Percentiles rank a stretch among this genome's conserved stretches.
Evolutionary conservation across 1,284 basidiomycete genomes (phyloP).

Genomic region (Papiliotrema laurentii): DNA sequence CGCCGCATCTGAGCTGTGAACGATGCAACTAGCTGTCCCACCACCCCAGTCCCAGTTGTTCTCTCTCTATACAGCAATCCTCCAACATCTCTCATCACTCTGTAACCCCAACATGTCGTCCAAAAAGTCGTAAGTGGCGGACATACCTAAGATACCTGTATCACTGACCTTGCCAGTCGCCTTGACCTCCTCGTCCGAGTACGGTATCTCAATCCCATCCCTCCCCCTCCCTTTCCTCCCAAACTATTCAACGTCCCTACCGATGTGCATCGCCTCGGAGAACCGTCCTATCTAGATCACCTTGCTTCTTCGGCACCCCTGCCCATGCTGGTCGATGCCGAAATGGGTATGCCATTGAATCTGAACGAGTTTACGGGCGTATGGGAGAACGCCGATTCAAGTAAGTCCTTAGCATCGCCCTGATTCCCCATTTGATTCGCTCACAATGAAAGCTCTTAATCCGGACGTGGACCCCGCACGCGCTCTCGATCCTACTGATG

Average conservation of each 20-base stretch:
- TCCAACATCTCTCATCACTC: not conserved
- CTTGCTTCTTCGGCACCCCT: conserved; percentile 73
- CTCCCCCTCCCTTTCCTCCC: conserved; percentile 88
- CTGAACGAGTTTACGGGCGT: conserved; percentile 72
- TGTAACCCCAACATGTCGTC: conserved; percentile 15
- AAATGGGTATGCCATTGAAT: conserved; percentile 90
- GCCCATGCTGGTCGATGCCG: conserved; percentile 90
- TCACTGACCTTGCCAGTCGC: conserved; percentile 6
- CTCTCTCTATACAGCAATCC: too few species aligned
- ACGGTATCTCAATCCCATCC: conserved; percentile 86
- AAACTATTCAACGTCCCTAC: conserved; percentile 86
- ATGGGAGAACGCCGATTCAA: conserved; percentile 72
- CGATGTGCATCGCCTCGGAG: conserved; percentile 71
- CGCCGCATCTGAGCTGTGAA: too few species aligned
- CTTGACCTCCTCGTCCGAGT: conserved; percentile 80
- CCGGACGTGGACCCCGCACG: conserved; percentile 64
- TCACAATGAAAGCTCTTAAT: conserved; percentile 55
- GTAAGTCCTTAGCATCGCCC: conserved; percentile 49
- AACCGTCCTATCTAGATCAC: conserved; percentile 73
- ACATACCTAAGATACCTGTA: not conserved
- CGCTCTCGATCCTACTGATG: conserved; percentile 34
- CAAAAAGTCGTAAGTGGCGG: conserved; percentile 26
- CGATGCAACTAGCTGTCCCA: too few species aligned
- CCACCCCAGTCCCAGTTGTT: too few species aligned
- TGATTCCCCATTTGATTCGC: conserved; percentile 33